A percentile compares a stretch with the other conserved stretches of the same genome.
Conservation (phyloP, 805 yeast genomes). For the Metschnikowia colocasiae region DNA sequence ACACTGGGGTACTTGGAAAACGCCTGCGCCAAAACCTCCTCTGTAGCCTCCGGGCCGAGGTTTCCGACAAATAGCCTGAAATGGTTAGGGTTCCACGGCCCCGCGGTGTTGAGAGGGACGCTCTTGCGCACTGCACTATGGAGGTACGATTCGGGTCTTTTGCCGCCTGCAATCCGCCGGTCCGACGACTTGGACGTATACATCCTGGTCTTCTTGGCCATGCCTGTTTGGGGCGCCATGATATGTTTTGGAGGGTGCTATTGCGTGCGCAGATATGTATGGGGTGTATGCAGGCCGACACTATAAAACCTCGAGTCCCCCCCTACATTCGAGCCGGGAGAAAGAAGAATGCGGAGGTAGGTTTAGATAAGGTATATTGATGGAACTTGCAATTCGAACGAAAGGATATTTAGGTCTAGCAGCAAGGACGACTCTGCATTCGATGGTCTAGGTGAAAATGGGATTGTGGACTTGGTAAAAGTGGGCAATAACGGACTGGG, state of each 20-base stretch:
- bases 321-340: too few species aligned
- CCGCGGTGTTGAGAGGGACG: slow-evolving; percentile 23
- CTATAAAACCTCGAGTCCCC: too few species aligned
- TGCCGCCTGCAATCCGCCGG: slow-evolving; percentile 51
- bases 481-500: too few species aligned
- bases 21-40: slow-evolving; percentile 50
- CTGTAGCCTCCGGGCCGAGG: slow-evolving; percentile 63
- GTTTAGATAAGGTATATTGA: too few species aligned
- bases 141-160: slow-evolving; percentile 35
- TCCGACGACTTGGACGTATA: slow-evolving; percentile 48
- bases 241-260: not conserved
- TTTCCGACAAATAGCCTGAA: slow-evolving; percentile 75
- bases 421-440: too few species aligned
- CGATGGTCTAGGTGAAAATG: too few species aligned
- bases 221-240: slow-evolving; percentile 5
- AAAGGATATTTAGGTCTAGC: too few species aligned
- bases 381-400: too few species aligned
- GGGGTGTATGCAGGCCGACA: not conserved
- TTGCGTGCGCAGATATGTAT: slow-evolving; percentile 4
- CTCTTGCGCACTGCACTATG: slow-evolving; percentile 7
- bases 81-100: slow-evolving; percentile 69
- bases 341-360: too few species aligned
- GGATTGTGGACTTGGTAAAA: too few species aligned
- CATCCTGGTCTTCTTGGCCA: slow-evolving; percentile 17
- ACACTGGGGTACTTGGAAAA: slow-evolving; percentile 52